Evolutionary conservation across 1,284 basidiomycete species (phyloP).

Genomic region (Exobasidium rhododendri): DNA sequence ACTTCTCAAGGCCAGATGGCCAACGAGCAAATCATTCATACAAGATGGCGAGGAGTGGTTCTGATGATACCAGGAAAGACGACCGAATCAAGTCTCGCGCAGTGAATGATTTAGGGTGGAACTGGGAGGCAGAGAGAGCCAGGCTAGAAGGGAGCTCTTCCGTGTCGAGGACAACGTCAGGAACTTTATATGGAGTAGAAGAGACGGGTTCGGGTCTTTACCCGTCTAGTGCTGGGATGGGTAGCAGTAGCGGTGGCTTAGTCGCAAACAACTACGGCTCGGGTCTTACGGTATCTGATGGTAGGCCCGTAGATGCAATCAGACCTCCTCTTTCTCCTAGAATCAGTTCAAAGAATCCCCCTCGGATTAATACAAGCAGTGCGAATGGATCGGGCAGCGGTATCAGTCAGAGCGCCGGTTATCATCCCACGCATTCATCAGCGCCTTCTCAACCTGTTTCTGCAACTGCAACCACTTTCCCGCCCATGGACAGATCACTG

Average conservation of each 20-base stretch:
- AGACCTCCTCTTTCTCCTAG: background rate
- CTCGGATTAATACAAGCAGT: background rate
- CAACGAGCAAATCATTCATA: background rate
- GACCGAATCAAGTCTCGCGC: slow-evolving; percentile 15
- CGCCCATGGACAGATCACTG: too few species aligned
- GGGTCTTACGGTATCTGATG: background rate
- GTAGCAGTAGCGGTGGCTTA: background rate
- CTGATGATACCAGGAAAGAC: background rate
- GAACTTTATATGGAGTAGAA: too few species aligned
- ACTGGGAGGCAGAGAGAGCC: slow-evolving; percentile 15
- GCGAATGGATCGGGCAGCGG: background rate
- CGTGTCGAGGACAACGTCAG: background rate
- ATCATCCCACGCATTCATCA: background rate
- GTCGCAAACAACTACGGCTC: background rate
- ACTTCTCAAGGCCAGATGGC: background rate
- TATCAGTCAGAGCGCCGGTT: background rate
- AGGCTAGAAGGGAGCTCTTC: slow-evolving; percentile 2
- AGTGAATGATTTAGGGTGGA: slow-evolving; percentile 11
- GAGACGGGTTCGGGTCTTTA: background rate
- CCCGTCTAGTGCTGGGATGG: background rate
- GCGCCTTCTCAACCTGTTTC: background rate
- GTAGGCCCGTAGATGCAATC: background rate
- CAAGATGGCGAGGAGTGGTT: background rate
- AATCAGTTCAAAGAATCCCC: background rate
- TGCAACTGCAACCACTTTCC: too few species aligned